Base-by-base conservation (phyloP, 768 basidiomycete genomes). In the Tulasnella sp. region DNA sequence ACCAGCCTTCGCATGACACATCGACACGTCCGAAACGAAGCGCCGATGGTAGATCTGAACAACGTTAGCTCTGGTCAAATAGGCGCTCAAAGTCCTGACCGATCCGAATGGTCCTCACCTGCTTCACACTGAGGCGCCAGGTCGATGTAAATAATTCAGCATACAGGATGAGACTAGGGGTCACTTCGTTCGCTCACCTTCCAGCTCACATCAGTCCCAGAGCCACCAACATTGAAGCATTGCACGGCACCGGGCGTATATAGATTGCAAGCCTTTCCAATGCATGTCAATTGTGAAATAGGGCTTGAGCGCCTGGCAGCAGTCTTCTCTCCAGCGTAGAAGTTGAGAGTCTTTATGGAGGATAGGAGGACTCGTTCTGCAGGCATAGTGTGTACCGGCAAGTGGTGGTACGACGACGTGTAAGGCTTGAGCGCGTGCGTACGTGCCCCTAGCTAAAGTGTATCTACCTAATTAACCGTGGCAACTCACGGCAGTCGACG, bases 1-100 rank as follows among this genome's bases (percentile, higher is more conserved):
- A 81, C 86, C 87, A 97, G 23, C 94, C 94, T 74, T 97, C 94
- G 66, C 94, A 97, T 17, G 82, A 84, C 0, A 97, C 82, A 64
- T 88, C 82, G 0, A 95, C 84, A 63, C 81, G 79, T 15, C 94
- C 94, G 58, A 97, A 86, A 17, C 92, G 79, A 56, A 95, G 70
- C 8, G 82, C 74, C 51, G 84, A 82, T 8, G 93, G 94, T 4
- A 97, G 75, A 68, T 97, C 93, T 34, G 91, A 85, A 70, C 91
- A 85, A 67, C 93, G 96, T 86, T 92, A 64, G 21, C 58, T n/a
- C 19, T 62, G 27, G 53, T 34, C 23, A 26, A 58, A 51, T n/a
- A 43, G 52, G 15, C 21, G 15, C 48, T 13, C 44, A 44, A 5
- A 48, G 19, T 10, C 26, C 5, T n/a, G 29, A 24, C 38, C n/a